Percentiles rank a stretch among this genome's conserved stretches.
phyloP scores from a whole-genome alignment of 345 rosid genomes.

The Corchorus olitorius region DNA sequence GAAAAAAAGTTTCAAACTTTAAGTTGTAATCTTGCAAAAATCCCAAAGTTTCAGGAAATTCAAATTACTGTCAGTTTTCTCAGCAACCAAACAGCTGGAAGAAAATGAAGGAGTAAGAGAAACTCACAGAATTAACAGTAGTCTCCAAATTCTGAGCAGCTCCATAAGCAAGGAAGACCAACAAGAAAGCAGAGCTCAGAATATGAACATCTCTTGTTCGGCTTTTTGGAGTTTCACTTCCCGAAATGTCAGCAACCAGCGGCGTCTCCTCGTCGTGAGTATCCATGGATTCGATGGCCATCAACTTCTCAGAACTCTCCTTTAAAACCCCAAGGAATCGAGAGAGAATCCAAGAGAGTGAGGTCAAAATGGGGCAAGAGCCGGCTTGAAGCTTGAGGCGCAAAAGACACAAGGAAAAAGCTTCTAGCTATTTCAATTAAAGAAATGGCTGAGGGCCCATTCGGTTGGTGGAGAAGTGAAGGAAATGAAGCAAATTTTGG shows the following conservation, averaged over 20 bases:
- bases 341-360: constrained; percentile 32
- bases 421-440: neutral
- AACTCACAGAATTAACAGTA: constrained; percentile 72
- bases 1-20: neutral
- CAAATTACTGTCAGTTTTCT: neutral
- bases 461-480: constrained; percentile 22
- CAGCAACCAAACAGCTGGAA: constrained; percentile 49
- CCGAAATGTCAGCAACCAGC: constrained; percentile 45
- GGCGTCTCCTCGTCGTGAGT: constrained; percentile 62
- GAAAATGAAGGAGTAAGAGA: constrained; percentile 55
- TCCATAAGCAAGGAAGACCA: constrained; percentile 82
- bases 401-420: constrained; percentile 23
- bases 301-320: neutral
- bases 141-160: constrained; percentile 97
- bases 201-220: constrained; percentile 74
- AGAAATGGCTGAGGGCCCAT: neutral
- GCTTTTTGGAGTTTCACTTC: constrained; percentile 33
- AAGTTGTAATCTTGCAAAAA: neutral
- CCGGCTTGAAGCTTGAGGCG: constrained; percentile 38
- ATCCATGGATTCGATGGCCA: constrained; percentile 42
- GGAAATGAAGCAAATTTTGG: neutral
- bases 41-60: neutral
- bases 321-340: constrained; percentile 17
- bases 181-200: constrained; percentile 73
- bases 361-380: constrained; percentile 36